Base-by-base conservation (phyloP, 768 basidiomycete genomes). In the Pisolithus sp. region DNA sequence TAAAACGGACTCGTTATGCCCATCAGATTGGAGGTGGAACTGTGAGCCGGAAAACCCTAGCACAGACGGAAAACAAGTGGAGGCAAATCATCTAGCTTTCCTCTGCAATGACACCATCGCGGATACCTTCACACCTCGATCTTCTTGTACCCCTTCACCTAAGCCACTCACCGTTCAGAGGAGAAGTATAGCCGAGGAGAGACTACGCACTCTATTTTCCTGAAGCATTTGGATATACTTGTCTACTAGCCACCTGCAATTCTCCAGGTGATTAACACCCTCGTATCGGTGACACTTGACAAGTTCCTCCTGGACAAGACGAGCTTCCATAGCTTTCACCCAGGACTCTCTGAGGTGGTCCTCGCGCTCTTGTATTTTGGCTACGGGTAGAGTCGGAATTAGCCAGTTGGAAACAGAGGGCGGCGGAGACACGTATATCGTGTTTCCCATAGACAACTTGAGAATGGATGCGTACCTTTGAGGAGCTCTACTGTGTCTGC, bases 241-340 rank as follows among this genome's bases (percentile, higher is more conserved):
- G 54, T 93, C 85, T 43, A 89, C 80, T 43, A 94, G 69, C 74
- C 91, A 86, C 64, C 80, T 83, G 72, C 94, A 97, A 61, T 83
- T 87, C 69, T 93, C 87, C 54, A 89, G 82, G 62, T 90, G 83
- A 70, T 97, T 96, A 37, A 93, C 89, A 30, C 94, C 93, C 73
- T 98, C 94, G 7, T 79, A 77, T 60, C 80, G 78, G 62, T 93
- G 90, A 73, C 94, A 98, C 70, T 90, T 93, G 52, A 81, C 77
- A 50, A 98, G 80, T 68, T 94, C 89, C 52, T 90, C 86, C 54
- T 83, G 83, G 44, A 96, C 91, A 53, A 98, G 75, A 45, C 89
- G 83, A 30, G 83, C 82, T 69, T 96, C 93, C 93, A 97, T 95
- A 20, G 89, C 85, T 59, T 84, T 86, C 30, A 96, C 80, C 94